Percentiles rank a stretch among this genome's conserved stretches.
phyloP scores from a whole-genome alignment of 2,329 filamentous ascomycete species.

The Emmonsiellopsis sp. region DNA sequence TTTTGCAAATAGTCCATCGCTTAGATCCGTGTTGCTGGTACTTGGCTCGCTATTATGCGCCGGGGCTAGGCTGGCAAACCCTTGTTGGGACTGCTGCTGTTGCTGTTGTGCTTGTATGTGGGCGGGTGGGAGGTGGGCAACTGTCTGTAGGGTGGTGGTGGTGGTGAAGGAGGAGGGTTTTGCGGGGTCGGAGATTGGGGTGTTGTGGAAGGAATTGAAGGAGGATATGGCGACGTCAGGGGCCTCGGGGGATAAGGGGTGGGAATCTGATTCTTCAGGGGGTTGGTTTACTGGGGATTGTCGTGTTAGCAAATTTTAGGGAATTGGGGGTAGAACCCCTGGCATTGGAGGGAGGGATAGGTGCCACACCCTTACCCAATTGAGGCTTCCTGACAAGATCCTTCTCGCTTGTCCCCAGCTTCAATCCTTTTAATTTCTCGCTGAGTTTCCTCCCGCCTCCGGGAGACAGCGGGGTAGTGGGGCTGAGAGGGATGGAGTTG shows the following conservation, averaged over 20 bases:
- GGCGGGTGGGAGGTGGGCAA: conserved; percentile 30
- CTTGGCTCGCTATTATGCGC: conserved; percentile 18
- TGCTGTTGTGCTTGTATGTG: conserved; percentile 29
- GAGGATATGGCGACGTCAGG: conserved; percentile 56
- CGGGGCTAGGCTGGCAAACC: background rate
- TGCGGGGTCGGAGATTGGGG: conserved; percentile 14
- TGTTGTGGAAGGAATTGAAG: conserved; percentile 51
- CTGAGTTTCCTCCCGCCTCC: conserved; percentile 59
- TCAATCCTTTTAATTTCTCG: conserved; percentile 72
- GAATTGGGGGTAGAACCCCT: too few species aligned
- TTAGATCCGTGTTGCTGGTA: conserved; percentile 42
- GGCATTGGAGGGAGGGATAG: too few species aligned
- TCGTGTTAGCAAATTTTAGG: background rate
- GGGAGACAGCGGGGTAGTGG: conserved; percentile 53
- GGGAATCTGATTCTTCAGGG: conserved; percentile 18
- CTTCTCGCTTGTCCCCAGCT: conserved; percentile 62
- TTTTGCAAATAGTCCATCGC: conserved; percentile 79
- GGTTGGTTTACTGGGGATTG: conserved; percentile 21
- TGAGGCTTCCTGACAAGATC: conserved; percentile 47
- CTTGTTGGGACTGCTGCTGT: background rate
- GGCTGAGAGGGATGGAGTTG: conserved; percentile 23
- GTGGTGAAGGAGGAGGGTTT: background rate
- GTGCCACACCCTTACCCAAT: conserved; percentile 39
- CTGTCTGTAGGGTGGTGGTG: conserved; percentile 10
- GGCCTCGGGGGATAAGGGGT: conserved; percentile 53